phyloP scores from a whole-genome alignment of 2,329 filamentous ascomycete genomes.

The Colletotrichum cuscutae region DNA sequence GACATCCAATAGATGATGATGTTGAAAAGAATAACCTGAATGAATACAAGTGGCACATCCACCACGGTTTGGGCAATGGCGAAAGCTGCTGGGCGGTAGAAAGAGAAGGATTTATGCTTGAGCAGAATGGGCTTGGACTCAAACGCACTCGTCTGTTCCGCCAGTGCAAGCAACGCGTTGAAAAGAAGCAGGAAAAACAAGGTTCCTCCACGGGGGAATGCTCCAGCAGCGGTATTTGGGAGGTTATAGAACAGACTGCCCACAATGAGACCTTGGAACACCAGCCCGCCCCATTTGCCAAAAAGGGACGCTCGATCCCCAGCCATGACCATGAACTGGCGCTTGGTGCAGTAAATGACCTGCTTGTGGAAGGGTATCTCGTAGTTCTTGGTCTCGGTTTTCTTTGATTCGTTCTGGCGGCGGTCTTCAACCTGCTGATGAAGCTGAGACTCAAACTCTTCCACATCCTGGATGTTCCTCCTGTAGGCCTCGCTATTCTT shows the following conservation, averaged over 20 bases:
- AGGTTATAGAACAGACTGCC: conserved; percentile 45
- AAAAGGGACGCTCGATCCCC: conserved; percentile 46
- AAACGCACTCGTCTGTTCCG: conserved; percentile 71
- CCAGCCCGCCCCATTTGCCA: conserved; percentile 47
- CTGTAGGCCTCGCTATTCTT: conserved; percentile 56
- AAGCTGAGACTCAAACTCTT: conserved; percentile 62
- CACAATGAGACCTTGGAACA: conserved; percentile 47
- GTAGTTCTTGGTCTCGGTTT: conserved; percentile 60
- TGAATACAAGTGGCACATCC: conserved; percentile 64
- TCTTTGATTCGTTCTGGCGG: conserved; percentile 46
- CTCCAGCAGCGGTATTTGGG: conserved; percentile 53
- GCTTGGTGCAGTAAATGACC: conserved; percentile 55
- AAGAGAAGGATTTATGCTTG: conserved; percentile 77
- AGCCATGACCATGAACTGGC: conserved; percentile 46
- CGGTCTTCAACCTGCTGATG: conserved; percentile 56
- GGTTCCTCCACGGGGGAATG: conserved; percentile 69
- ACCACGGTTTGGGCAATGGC: conserved; percentile 50
- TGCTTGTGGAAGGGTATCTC: conserved; percentile 61
- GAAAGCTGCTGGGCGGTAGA: conserved; percentile 71
- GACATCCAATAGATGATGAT: conserved; percentile 71
- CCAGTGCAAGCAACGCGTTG: conserved; percentile 69
- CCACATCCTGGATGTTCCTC: conserved; percentile 57
- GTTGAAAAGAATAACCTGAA: conserved; percentile 69
- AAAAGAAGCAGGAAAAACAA: conserved; percentile 72
- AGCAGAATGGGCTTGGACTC: conserved; percentile 71